A percentile compares a stretch with the other conserved stretches of the same genome.
phyloP scores from a whole-genome alignment of 2,329 filamentous ascomycete species.

The Elsinoe perseae region DNA sequence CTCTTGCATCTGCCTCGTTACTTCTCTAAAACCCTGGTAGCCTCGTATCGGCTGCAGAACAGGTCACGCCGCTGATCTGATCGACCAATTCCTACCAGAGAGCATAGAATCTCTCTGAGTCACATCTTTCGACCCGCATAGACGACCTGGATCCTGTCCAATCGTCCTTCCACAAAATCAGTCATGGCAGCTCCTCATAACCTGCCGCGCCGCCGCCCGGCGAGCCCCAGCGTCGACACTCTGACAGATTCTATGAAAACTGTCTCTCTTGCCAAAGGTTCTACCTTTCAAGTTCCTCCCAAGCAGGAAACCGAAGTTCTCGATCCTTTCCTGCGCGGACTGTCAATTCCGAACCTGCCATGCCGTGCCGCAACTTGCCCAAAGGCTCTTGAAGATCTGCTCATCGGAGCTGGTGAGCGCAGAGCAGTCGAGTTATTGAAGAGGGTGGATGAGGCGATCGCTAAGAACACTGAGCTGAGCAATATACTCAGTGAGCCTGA shows the following conservation, averaged over 20 bases:
- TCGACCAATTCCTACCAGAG: neutral
- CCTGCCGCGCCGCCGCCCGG: constrained; percentile 41
- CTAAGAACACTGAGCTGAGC: constrained; percentile 26
- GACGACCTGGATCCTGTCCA: neutral
- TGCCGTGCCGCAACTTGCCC: constrained; percentile 43
- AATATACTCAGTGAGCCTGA: constrained; percentile 42
- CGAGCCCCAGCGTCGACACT: constrained; percentile 28
- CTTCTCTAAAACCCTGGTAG: neutral
- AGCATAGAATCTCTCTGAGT: neutral
- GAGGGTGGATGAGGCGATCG: constrained; percentile 39
- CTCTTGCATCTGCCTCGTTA: neutral
- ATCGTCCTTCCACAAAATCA: constrained; percentile 38
- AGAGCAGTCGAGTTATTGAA: constrained; percentile 38
- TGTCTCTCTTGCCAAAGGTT: constrained; percentile 42
- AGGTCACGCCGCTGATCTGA: neutral
- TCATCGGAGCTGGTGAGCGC: constrained; percentile 39
- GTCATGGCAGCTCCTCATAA: constrained; percentile 35
- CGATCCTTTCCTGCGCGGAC: constrained; percentile 28
- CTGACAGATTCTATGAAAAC: constrained; percentile 32
- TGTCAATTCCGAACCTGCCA: constrained; percentile 35
- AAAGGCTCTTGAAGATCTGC: constrained; percentile 41
- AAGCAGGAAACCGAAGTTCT: constrained; percentile 34
- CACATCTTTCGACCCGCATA: constrained; percentile 4
- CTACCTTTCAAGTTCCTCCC: constrained; percentile 42
- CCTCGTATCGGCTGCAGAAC: neutral